Base-by-base conservation (phyloP, 768 basidiomycete species). In the Leccinellum albellum region DNA sequence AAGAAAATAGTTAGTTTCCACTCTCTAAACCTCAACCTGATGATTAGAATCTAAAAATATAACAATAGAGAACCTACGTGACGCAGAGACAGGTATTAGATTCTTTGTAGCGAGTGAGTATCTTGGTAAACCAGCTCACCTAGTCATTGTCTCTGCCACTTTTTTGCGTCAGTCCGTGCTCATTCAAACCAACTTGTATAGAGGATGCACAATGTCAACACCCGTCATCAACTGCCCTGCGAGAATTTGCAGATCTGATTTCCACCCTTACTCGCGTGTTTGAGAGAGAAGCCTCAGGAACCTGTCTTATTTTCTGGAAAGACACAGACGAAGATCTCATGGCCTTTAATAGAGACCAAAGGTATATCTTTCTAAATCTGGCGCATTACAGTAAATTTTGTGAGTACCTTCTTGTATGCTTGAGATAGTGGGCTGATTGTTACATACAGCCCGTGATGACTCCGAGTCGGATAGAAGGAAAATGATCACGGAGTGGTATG, bases 281-380 rank as follows among this genome's bases (percentile, higher is more conserved):
- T 13, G 28, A 9, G 14, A 24, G 14, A 17, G 21, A 33, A 3
- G 28, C 35, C 8, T 40, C 58, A 1, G 20, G 23, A 4, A 17
- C 35, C 20, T 63, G 62, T 28, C 56, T 26, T 46, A 61, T 63
- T 26, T 56, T 63, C 51, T 63, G 62, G 62, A 55, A 64, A 48
- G 62, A 63, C 21, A 64, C 49, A 0, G 62, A 56, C 3, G 50
- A 64, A 2, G 54, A 64, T 29, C 33, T 63, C 1, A 64, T 63
- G 62, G 62, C 63, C 13, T 63, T 64, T 8, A 63, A 63, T 44
- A 28, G 62, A 10, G 58, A 60, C 21, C 53, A 63, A n/a, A 50
- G 15, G 17, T 56, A 49, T 17, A 51, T 62, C 8, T 62, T 54
- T 45, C 47, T 63, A 14, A 63, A 63, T 32, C 49, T 63, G 14